Conservation (phyloP, 345 rosid genomes). For the Barbarea vulgaris region DNA sequence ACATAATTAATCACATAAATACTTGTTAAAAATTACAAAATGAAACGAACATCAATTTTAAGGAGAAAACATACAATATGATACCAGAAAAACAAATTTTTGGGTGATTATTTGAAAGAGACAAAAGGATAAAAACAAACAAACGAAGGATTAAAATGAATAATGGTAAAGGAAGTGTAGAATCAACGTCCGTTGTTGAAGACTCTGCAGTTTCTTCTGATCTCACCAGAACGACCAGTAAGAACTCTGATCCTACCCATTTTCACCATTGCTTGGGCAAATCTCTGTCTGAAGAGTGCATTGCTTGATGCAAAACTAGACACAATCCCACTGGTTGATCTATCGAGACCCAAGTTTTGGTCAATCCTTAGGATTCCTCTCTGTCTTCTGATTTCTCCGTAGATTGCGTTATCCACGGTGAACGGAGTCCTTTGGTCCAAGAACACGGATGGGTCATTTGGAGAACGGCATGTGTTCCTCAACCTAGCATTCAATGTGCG, state of each 20-base stretch:
- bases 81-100: neutral
- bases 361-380: slow-evolving; percentile 67
- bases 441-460: slow-evolving; percentile 54
- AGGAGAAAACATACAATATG: neutral
- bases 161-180: neutral
- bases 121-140: neutral
- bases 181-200: slow-evolving; percentile 45
- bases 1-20: neutral
- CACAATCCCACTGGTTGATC: slow-evolving; percentile 49
- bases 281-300: slow-evolving; percentile 43
- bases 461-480: slow-evolving; percentile 41
- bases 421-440: slow-evolving; percentile 64
- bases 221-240: slow-evolving; percentile 58
- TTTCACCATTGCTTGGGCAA: slow-evolving; percentile 66
- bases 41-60: neutral
- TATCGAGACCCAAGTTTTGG: slow-evolving; percentile 57
- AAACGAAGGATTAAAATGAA: neutral
- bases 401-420: slow-evolving; percentile 53
- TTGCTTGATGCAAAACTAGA: slow-evolving; percentile 45
- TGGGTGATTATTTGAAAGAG: neutral
- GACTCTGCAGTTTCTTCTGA: slow-evolving; percentile 63
- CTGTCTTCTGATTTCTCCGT: slow-evolving; percentile 44
- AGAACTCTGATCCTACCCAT: slow-evolving; percentile 56
- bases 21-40: neutral
- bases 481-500: slow-evolving; percentile 46